Conservation (phyloP, 164 flowering plant species). For the Sextonia rubra region DNA sequence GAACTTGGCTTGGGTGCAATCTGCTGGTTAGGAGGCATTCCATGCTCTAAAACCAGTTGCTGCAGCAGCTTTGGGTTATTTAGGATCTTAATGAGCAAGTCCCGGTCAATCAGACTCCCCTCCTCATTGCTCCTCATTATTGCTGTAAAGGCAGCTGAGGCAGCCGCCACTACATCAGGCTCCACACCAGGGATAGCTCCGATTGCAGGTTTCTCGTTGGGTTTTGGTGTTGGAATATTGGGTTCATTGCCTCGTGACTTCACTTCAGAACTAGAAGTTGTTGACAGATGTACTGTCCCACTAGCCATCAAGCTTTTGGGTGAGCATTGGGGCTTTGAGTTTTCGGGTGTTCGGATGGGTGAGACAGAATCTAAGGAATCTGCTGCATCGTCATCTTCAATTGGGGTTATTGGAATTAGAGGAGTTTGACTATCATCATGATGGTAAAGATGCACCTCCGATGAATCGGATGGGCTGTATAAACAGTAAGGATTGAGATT, state of each 20-base stretch:
- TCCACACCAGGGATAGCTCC: slow-evolving; percentile 33
- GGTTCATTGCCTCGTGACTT: slow-evolving; percentile 18
- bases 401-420: slow-evolving; percentile 61
- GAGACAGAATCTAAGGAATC: slow-evolving; percentile 25
- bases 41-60: slow-evolving; percentile 50
- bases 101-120: slow-evolving; percentile 64
- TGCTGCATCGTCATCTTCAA: slow-evolving; percentile 78
- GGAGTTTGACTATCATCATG: slow-evolving; percentile 36
- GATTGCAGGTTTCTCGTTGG: slow-evolving; percentile 19
- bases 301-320: slow-evolving; percentile 13
- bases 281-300: background rate
- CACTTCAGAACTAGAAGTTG: slow-evolving; percentile 7
- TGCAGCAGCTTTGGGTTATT: slow-evolving; percentile 67
- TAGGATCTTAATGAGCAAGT: slow-evolving; percentile 71
- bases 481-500: slow-evolving; percentile 14
- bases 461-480: slow-evolving; percentile 51
- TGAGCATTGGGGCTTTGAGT: slow-evolving; percentile 19
- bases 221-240: slow-evolving; percentile 9
- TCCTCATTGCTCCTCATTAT: slow-evolving; percentile 50
- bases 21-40: slow-evolving; percentile 25
- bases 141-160: slow-evolving; percentile 64
- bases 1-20: slow-evolving; percentile 18
- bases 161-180: slow-evolving; percentile 60
- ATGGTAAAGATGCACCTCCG: slow-evolving; percentile 26
- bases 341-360: slow-evolving; percentile 13